Base-by-base conservation (phyloP, 2,329 filamentous ascomycete genomes). In the Peltaster fructicola region DNA sequence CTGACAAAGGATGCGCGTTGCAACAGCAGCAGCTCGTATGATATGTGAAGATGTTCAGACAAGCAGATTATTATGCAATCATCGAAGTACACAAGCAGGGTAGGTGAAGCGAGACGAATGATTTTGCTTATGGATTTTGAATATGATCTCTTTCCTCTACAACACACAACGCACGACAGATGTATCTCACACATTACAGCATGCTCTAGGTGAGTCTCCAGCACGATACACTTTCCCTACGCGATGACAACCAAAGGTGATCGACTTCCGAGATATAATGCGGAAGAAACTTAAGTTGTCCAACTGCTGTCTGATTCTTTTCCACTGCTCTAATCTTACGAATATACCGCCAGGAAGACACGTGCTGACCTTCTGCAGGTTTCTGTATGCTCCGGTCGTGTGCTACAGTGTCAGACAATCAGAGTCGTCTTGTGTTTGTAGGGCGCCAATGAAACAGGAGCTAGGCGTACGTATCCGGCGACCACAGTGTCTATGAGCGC, bases 291-390 rank as follows among this genome's bases (percentile, higher is more conserved):
- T 25, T 22, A 30, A 25, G 20, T 17, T 24, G 27, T 30, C 27
- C 27, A 30, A 30, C 27, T 30, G 27, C 27, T 30, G 27, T 30
- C 27, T 30, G 27, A 30, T 14, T 20, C n/a, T n/a, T n/a, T n/a
- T n/a, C n/a, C n/a, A n/a, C n/a, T n/a, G n/a, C n/a, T n/a, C n/a
- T n/a, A n/a, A n/a, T n/a, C n/a, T n/a, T n/a, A n/a, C n/a, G n/a
- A n/a, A n/a, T n/a, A 28, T 19, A 20, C 17, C 13, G 8, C 18
- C n/a, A n/a, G 8, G 6, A 8, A 20, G 12, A 20, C 18, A 20
- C 18, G 10, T n/a, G n/a, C n/a, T 20, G 10, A 6, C n/a, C 12
- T 12, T 6, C 10, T 20, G 18, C 18, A 20, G 12, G 18, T 12
- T 5, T 20, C 4, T 20, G 18, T 12, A 20, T 8, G n/a, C 5